Evolutionary conservation across 1,284 basidiomycete species (phyloP).

Genomic region (Cryptococcus sp.): DNA sequence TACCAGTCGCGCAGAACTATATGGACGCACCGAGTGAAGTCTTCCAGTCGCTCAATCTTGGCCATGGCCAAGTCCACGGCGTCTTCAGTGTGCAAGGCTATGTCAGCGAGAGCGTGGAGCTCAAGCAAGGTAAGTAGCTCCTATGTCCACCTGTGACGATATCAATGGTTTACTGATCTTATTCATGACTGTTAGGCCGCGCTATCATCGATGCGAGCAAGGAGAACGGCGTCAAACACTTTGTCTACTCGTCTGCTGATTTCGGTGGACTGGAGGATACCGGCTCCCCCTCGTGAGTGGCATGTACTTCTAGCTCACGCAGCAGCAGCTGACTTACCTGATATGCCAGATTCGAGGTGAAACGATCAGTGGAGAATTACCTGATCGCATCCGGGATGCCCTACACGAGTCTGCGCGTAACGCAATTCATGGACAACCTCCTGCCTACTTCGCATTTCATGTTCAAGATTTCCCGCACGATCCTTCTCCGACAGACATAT

Average conservation of each 20-base stretch:
- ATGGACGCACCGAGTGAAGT: slow-evolving; percentile 27
- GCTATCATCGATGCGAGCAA: slow-evolving; percentile 51
- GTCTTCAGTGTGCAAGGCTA: slow-evolving; percentile 34
- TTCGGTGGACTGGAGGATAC: slow-evolving; percentile 21
- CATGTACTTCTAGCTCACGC: background rate
- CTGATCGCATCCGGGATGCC: slow-evolving; percentile 10
- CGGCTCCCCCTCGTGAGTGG: slow-evolving; percentile 19
- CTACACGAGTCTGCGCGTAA: slow-evolving; percentile 19
- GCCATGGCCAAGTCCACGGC: slow-evolving; percentile 26
- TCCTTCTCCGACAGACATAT: slow-evolving; percentile 29
- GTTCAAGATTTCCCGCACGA: slow-evolving; percentile 28
- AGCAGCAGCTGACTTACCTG: background rate
- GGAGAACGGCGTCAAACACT: slow-evolving; percentile 50
- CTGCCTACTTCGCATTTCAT: slow-evolving; percentile 20
- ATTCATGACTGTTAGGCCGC: background rate
- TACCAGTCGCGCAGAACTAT: slow-evolving; percentile 23
- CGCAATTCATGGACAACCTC: slow-evolving; percentile 26
- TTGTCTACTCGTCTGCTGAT: slow-evolving; percentile 44
- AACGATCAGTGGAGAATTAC: slow-evolving; percentile 25
- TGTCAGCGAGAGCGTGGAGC: slow-evolving; percentile 21
- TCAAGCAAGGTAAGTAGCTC: slow-evolving; percentile 29
- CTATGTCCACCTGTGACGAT: background rate
- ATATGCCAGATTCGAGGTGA: slow-evolving; percentile 25
- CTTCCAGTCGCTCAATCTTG: slow-evolving; percentile 19
- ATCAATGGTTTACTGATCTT: background rate